Evolutionary conservation across 305 asterid genomes (phyloP).

Genomic region (Coffea humblotiana): DNA sequence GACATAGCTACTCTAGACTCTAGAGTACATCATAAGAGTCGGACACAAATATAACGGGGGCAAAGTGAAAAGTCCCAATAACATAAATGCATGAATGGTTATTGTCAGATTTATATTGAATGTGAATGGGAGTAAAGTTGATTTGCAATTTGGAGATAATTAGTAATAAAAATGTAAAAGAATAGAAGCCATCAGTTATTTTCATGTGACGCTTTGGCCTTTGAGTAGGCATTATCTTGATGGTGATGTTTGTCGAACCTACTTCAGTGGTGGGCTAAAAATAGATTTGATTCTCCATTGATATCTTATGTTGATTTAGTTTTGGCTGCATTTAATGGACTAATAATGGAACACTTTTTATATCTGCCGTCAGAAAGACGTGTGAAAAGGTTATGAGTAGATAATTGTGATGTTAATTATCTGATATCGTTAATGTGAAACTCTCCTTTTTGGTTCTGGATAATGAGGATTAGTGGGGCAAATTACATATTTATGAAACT

Average conservation of each 20-base stretch:
- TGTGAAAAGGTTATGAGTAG: slow-evolving; percentile 18
- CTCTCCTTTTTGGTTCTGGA: background rate
- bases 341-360: background rate
- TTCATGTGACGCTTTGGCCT: background rate
- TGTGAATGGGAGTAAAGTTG: slow-evolving; percentile 9
- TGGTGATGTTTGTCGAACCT: slow-evolving; percentile 12
- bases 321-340: background rate
- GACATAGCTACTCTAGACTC: too few species aligned
- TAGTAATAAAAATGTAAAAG: background rate
- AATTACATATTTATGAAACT: background rate
- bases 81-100: background rate
- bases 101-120: background rate
- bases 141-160: background rate
- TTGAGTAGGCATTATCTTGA: background rate
- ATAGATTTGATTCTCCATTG: background rate
- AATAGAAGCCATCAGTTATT: slow-evolving; percentile 1
- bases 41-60: too few species aligned
- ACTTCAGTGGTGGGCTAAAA: slow-evolving; percentile 11
- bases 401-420: background rate
- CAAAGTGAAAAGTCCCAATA: background rate
- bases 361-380: slow-evolving; percentile 18
- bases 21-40: too few species aligned
- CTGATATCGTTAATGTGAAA: slow-evolving; percentile 3
- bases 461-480: slow-evolving; percentile 10
- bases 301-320: background rate